Evolutionary conservation across 257 asterid genomes (phyloP).

Genomic region (Fraxinus pennsylvanica): DNA sequence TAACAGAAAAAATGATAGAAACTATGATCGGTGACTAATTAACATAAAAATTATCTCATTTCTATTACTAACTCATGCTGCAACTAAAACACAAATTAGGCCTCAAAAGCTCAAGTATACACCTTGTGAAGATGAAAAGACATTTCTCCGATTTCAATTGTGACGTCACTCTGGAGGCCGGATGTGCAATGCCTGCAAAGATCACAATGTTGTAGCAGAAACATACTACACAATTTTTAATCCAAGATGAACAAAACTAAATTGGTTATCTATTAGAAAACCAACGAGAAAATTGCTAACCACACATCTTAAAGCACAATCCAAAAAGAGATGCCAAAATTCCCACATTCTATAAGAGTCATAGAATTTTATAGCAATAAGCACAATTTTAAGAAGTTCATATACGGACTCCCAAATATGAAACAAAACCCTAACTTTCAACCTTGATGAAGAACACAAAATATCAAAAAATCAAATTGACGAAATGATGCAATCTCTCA

Average conservation of each 20-base stretch:
- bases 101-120: not conserved
- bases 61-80: not conserved
- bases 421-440: not conserved
- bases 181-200: constrained; percentile 66
- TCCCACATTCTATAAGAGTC: not conserved
- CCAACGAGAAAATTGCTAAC: not conserved
- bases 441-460: not conserved
- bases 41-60: not conserved
- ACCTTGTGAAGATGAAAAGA: constrained; percentile 94
- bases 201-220: not conserved
- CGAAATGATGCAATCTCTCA: not conserved
- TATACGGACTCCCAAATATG: not conserved
- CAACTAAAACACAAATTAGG: not conserved
- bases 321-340: not conserved
- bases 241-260: not conserved
- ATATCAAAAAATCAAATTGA: not conserved
- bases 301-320: not conserved
- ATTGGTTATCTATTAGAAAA: not conserved
- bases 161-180: constrained; percentile 80
- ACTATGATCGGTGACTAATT: no score
- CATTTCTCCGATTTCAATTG: constrained; percentile 81
- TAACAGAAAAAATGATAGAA: not conserved
- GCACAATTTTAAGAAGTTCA: not conserved
- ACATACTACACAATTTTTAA: not conserved
- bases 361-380: not conserved